phyloP scores from a whole-genome alignment of 306 rosid species.

The Fagus sylvatica region DNA sequence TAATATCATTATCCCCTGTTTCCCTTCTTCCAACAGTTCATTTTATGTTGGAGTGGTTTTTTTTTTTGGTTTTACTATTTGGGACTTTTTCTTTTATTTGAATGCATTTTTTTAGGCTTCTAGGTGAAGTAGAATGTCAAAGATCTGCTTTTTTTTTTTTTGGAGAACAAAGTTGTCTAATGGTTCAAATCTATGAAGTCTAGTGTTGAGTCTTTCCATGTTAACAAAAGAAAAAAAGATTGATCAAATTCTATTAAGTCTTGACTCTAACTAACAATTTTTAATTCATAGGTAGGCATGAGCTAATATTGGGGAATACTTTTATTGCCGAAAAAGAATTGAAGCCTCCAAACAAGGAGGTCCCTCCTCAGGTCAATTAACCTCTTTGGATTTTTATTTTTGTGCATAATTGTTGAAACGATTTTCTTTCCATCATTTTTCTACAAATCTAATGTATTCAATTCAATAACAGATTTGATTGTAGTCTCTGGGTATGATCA shows the following conservation, averaged over 20 bases:
- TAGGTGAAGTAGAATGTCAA: too few species aligned
- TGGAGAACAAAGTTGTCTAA: not conserved
- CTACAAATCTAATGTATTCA: not conserved
- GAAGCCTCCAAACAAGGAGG: constrained; percentile 78
- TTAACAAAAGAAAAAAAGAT: not conserved
- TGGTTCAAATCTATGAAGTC: not conserved
- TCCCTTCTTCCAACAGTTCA: too few species aligned
- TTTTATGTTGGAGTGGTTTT: too few species aligned
- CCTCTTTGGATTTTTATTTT: constrained; percentile 11
- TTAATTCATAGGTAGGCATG: constrained; percentile 69
- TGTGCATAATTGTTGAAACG: not conserved
- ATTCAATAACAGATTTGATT: not conserved
- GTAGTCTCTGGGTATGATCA: not conserved
- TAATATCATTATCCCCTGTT: too few species aligned
- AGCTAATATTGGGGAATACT: constrained; percentile 78
- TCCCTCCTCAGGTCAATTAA: constrained; percentile 66
- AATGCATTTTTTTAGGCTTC: too few species aligned
- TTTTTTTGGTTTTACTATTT: not conserved
- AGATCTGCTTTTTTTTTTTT: too few species aligned
- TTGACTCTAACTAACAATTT: constrained; percentile 2
- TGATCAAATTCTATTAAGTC: not conserved
- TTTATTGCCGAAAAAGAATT: constrained; percentile 47
- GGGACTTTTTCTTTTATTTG: not conserved
- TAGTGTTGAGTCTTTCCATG: not conserved
- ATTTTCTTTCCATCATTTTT: not conserved